Percentiles rank a stretch among this genome's conserved stretches.
phyloP scores from a whole-genome alignment of 164 flowering plant genomes.

The Macadamia tetraphylla region DNA sequence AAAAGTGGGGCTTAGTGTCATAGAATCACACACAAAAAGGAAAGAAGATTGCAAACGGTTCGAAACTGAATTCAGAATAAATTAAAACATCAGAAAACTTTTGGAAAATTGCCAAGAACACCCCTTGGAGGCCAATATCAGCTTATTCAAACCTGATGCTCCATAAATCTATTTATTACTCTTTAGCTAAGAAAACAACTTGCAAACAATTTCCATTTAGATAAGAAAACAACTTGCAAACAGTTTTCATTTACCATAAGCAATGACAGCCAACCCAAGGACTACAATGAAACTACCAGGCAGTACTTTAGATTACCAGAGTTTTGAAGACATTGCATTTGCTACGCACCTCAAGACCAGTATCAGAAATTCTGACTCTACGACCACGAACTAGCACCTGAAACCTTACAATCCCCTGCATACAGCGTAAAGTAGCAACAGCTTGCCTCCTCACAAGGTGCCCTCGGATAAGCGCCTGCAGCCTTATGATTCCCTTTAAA shows the following conservation, averaged over 20 bases:
- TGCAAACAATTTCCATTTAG: background rate
- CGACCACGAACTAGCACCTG: conserved; percentile 76
- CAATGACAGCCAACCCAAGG: background rate
- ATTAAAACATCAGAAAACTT: too few species aligned
- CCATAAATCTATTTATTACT: too few species aligned
- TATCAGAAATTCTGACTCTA: conserved; percentile 44
- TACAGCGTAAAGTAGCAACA: conserved; percentile 55
- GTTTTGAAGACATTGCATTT: conserved; percentile 21
- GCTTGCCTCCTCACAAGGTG: conserved; percentile 92
- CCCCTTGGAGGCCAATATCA: background rate
- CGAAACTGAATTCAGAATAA: background rate
- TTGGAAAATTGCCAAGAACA: background rate
- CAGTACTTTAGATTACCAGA: conserved; percentile 28
- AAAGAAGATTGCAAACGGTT: background rate
- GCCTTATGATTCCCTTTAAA: conserved; percentile 90
- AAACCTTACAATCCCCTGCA: conserved; percentile 66
- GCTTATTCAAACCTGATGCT: background rate
- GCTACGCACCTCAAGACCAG: conserved; percentile 35
- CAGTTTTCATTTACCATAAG: background rate
- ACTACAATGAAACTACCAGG: background rate
- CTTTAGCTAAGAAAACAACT: too few species aligned
- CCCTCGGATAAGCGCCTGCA: conserved; percentile 95
- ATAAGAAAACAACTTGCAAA: background rate
- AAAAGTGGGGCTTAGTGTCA: too few species aligned
- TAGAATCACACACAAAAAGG: background rate